phyloP scores from a whole-genome alignment of 164 flowering plant species.

The Magnolia officinalis region DNA sequence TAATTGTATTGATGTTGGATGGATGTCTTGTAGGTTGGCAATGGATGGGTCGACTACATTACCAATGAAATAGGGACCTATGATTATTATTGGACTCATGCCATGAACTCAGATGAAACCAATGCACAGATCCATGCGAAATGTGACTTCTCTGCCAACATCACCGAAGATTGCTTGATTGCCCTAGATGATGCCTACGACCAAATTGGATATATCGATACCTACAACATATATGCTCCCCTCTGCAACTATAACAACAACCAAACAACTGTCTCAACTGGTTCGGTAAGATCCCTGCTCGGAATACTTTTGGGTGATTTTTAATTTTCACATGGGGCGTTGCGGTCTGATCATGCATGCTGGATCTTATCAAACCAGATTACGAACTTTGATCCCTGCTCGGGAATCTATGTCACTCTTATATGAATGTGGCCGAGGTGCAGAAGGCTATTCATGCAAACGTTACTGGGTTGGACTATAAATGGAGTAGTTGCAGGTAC shows the following conservation, averaged over 20 bases:
- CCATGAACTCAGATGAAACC: conserved; percentile 37
- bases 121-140: conserved; percentile 13
- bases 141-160: conserved; percentile 21
- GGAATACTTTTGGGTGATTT: too few species aligned
- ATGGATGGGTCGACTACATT: conserved; percentile 32
- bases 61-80: conserved; percentile 18
- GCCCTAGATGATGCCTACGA: not conserved
- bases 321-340: too few species aligned
- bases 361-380: not conserved
- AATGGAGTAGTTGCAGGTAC: conserved; percentile 28
- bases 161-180: conserved; percentile 1
- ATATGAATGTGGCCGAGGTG: conserved; percentile 34
- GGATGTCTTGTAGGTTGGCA: conserved; percentile 35
- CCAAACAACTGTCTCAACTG: conserved; percentile 4
- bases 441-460: conserved; percentile 35
- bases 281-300: conserved; percentile 21
- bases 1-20: too few species aligned
- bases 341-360: too few species aligned
- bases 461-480: conserved; percentile 6
- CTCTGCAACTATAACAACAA: conserved; percentile 15
- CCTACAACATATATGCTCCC: conserved; percentile 46
- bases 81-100: conserved; percentile 40
- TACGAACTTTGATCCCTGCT: conserved; percentile 27
- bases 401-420: conserved; percentile 15
- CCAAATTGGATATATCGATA: conserved; percentile 19